These are phyloP conservation scores for Priceomyces medius DNA, from an alignment of 805 yeast species.

Conservation along the genomic window DNA sequence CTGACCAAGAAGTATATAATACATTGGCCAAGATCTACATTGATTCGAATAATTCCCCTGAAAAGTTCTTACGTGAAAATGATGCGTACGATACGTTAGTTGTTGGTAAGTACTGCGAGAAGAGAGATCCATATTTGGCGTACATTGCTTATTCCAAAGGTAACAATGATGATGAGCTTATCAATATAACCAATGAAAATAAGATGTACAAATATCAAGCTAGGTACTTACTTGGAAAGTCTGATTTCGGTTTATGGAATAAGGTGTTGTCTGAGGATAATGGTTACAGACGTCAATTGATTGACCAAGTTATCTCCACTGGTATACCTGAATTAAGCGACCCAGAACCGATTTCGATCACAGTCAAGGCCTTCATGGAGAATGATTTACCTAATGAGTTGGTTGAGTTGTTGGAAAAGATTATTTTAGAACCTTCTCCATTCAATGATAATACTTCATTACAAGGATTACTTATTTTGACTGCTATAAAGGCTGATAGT, in stretches of 20 bases:
- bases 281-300: slow-evolving; percentile 82
- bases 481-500: slow-evolving; percentile 95
- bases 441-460: slow-evolving; percentile 92
- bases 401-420: slow-evolving; percentile 92
- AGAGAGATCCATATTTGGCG: slow-evolving; percentile 97
- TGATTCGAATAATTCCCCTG: slow-evolving; percentile 97
- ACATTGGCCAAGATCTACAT: slow-evolving; percentile 97
- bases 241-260: slow-evolving; percentile 83
- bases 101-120: slow-evolving; percentile 98
- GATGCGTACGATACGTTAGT: slow-evolving; percentile 85
- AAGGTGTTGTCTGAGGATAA: slow-evolving; percentile 73
- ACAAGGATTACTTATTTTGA: slow-evolving; percentile 87
- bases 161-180: slow-evolving; percentile 81
- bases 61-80: slow-evolving; percentile 91
- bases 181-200: slow-evolving; percentile 92
- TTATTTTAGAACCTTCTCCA: slow-evolving; percentile 95
- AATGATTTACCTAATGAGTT: slow-evolving; percentile 90
- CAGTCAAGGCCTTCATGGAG: slow-evolving; percentile 95
- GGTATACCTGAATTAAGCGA: slow-evolving; percentile 93
- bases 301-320: slow-evolving; percentile 92
- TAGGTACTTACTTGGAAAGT: slow-evolving; percentile 84
- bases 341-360: slow-evolving; percentile 90
- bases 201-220: slow-evolving; percentile 99
- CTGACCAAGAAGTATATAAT: slow-evolving; percentile 89
- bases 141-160: slow-evolving; percentile 98